Evolutionary conservation across 2,329 filamentous ascomycete genomes (phyloP).

Genomic region (Cryphonectria nitschkei): DNA sequence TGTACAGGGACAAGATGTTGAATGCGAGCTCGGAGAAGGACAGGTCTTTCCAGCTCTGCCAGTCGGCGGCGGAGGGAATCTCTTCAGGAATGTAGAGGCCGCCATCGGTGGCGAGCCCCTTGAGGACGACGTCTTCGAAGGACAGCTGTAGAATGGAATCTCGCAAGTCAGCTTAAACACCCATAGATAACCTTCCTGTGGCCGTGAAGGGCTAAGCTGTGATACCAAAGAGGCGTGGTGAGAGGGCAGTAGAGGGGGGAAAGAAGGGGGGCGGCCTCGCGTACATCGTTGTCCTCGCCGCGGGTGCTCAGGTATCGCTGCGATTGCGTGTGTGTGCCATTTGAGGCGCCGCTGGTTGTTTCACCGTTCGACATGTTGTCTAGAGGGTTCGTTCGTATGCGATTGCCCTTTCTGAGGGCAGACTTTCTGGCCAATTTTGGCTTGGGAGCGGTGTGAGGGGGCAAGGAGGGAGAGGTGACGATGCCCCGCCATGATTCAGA

Average conservation of each 20-base stretch:
- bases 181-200: constrained; percentile 18
- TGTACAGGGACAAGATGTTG: constrained; percentile 85
- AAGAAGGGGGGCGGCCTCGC: constrained; percentile 27
- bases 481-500: constrained; percentile 15
- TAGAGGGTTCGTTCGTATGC: neutral
- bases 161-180: neutral
- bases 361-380: constrained; percentile 48
- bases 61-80: constrained; percentile 59
- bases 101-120: constrained; percentile 83
- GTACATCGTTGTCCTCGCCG: constrained; percentile 54
- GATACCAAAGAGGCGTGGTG: neutral
- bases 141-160: constrained; percentile 61
- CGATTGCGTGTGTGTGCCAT: constrained; percentile 46
- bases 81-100: constrained; percentile 88
- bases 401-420: neutral
- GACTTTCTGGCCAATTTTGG: neutral
- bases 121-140: constrained; percentile 89
- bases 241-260: constrained; percentile 3
- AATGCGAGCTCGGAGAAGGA: constrained; percentile 82
- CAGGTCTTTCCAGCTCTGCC: constrained; percentile 74
- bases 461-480: neutral
- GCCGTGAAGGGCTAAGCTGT: constrained; percentile 12
- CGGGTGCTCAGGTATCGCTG: constrained; percentile 57
- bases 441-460: constrained; percentile 4
- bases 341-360: constrained; percentile 40